A percentile compares a stretch with the other conserved stretches of the same genome.
Evolutionary conservation across 768 basidiomycete species (phyloP).

Genomic region (Boletus bicolor): DNA sequence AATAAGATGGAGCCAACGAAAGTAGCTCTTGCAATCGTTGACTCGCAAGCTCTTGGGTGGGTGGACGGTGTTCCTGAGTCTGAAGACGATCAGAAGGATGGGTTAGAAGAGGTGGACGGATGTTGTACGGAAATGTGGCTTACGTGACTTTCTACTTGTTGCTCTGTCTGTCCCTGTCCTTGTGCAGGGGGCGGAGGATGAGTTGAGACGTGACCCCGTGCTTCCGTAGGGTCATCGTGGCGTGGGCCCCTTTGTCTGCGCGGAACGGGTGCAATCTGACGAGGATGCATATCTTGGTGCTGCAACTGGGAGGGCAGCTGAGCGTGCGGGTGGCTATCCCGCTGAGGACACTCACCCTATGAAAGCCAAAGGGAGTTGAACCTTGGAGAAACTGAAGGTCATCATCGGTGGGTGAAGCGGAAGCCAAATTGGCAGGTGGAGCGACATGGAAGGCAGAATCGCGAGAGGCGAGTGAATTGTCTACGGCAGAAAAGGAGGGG

Average conservation of each 20-base stretch:
- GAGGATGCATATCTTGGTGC: constrained; percentile 3
- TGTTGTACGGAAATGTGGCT: not conserved
- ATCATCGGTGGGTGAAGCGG: not conserved
- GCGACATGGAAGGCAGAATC: not conserved
- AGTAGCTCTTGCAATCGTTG: constrained; percentile 28
- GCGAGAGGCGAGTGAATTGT: not conserved
- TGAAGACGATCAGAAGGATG: not conserved
- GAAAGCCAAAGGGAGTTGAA: not conserved
- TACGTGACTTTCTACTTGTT: constrained; percentile 7
- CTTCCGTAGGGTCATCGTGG: not conserved
- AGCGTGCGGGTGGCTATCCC: not conserved
- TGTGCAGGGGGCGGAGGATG: not conserved
- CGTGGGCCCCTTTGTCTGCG: not conserved
- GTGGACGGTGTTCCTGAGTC: not conserved
- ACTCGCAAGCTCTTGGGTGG: constrained; percentile 12
- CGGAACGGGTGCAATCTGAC: constrained; percentile 12
- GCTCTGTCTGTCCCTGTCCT: not conserved
- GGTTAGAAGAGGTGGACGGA: not conserved
- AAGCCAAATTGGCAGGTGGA: not conserved
- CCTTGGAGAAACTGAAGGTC: not conserved
- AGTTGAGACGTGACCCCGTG: not conserved
- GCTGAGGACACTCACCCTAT: not conserved
- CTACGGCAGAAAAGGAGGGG: constrained; percentile 6
- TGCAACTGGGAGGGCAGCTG: not conserved
- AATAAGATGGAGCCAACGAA: constrained; percentile 5